A percentile compares a stretch with the other conserved stretches of the same genome.
Evolutionary conservation across 2,329 filamentous ascomycete species (phyloP).

Genomic region (Claviceps sp.): DNA sequence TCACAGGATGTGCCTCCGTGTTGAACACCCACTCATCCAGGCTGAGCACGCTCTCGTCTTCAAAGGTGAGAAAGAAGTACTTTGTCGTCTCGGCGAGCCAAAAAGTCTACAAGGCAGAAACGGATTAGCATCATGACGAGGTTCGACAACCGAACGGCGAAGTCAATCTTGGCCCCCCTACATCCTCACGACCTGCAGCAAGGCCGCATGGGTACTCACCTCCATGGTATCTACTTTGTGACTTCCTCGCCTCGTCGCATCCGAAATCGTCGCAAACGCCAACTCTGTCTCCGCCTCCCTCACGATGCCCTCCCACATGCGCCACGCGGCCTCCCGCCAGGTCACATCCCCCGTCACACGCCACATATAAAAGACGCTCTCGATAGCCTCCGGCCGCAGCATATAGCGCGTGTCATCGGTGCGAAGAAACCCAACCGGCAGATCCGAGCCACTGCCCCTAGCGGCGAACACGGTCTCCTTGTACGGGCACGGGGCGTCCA

Average conservation of each 20-base stretch:
- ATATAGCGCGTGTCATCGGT: constrained; percentile 29
- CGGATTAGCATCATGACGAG: neutral
- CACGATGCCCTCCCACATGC: constrained; percentile 32
- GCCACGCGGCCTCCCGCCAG: constrained; percentile 32
- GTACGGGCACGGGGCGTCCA: constrained; percentile 24
- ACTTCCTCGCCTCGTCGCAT: constrained; percentile 20
- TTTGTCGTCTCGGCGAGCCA: constrained; percentile 69
- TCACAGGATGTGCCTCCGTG: constrained; percentile 41
- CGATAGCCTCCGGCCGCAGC: constrained; percentile 37
- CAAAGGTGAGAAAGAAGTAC: constrained; percentile 65
- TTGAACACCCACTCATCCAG: constrained; percentile 59
- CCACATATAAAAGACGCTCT: constrained; percentile 39
- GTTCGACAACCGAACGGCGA: no score
- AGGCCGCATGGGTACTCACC: constrained; percentile 14
- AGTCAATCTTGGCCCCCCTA: neutral
- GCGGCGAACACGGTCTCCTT: constrained; percentile 12
- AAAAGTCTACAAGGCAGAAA: constrained; percentile 32
- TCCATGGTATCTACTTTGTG: constrained; percentile 49
- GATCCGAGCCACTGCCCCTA: constrained; percentile 8
- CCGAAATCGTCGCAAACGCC: constrained; percentile 28
- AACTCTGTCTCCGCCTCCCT: constrained; percentile 28
- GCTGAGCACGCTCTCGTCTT: constrained; percentile 46
- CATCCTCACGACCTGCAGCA: neutral
- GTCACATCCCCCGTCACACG: constrained; percentile 32
- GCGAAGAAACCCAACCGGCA: constrained; percentile 45